Evolutionary conservation across 2,329 filamentous ascomycete species (phyloP).

Genomic region (Botrytis fragariae): DNA sequence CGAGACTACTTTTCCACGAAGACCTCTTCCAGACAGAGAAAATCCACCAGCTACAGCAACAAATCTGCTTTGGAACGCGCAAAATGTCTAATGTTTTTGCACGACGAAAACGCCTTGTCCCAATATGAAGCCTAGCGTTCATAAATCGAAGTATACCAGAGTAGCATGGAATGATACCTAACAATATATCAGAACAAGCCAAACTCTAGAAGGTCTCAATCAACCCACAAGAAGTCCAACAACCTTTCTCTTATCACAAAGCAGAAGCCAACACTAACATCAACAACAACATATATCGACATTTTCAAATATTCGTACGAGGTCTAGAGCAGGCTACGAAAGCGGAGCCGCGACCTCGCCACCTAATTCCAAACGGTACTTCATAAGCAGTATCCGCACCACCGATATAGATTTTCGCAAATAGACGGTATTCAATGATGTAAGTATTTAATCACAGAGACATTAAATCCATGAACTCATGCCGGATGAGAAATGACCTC

Average conservation of each 20-base stretch:
- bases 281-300: neutral
- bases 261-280: neutral
- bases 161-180: neutral
- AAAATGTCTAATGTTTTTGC: neutral
- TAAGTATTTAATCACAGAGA: no score
- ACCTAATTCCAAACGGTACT: neutral
- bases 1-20: no score
- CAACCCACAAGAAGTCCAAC: accelerated
- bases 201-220: neutral
- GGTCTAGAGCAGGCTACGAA: neutral
- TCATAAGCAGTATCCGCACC: neutral
- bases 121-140: neutral
- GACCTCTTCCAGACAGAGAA: neutral
- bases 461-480: no score
- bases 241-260: neutral
- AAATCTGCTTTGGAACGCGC: neutral
- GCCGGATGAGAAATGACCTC: neutral
- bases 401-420: neutral
- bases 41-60: neutral
- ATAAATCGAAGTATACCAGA: neutral
- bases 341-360: neutral
- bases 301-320: neutral
- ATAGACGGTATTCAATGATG: neutral
- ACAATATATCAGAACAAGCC: neutral
- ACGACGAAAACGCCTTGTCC: neutral